These are phyloP conservation scores for Novymonas esmeraldas DNA, from an alignment of 208 protist species.

Conservation along the genomic window DNA sequence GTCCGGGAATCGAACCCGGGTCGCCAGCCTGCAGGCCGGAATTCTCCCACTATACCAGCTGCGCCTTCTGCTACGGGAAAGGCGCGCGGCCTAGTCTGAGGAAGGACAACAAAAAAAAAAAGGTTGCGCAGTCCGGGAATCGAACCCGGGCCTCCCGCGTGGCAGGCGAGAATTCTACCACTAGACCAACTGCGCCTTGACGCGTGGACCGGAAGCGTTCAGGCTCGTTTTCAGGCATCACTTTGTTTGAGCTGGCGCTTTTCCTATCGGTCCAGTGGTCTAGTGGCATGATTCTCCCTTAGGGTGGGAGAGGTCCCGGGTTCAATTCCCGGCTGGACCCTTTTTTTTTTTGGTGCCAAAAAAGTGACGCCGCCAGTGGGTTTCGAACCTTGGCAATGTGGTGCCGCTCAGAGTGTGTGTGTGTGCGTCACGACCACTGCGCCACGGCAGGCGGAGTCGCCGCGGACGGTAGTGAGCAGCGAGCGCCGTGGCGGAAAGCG, in stretches of 20 bases:
- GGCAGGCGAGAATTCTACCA: slow-evolving; percentile 93
- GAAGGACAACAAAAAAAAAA: too few species aligned
- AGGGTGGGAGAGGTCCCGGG: slow-evolving; percentile 92
- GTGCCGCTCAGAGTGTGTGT: too few species aligned
- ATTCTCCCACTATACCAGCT: slow-evolving; percentile 94
- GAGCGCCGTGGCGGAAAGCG: not conserved
- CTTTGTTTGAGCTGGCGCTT: not conserved
- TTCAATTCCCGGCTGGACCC: slow-evolving; percentile 86
- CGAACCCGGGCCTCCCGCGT: slow-evolving; percentile 93
- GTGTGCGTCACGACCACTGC: too few species aligned
- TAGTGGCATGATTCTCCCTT: slow-evolving; percentile 94
- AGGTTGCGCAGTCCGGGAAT: slow-evolving; percentile 92
- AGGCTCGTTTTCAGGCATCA: not conserved
- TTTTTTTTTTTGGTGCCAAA: slow-evolving; percentile 22
- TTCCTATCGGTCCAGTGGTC: slow-evolving; percentile 79
- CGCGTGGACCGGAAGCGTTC: too few species aligned
- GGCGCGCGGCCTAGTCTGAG: too few species aligned
- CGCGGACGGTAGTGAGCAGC: too few species aligned
- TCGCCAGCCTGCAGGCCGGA: slow-evolving; percentile 87
- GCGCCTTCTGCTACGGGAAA: slow-evolving; percentile 28
- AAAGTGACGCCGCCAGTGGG: too few species aligned
- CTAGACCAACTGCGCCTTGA: slow-evolving; percentile 90
- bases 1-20: slow-evolving; percentile 93
- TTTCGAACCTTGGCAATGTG: too few species aligned
- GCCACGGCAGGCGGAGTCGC: too few species aligned